Evolutionary conservation across 371 early-diverging fungal genomes (phyloP).

Genomic region (Massospora cicadina): DNA sequence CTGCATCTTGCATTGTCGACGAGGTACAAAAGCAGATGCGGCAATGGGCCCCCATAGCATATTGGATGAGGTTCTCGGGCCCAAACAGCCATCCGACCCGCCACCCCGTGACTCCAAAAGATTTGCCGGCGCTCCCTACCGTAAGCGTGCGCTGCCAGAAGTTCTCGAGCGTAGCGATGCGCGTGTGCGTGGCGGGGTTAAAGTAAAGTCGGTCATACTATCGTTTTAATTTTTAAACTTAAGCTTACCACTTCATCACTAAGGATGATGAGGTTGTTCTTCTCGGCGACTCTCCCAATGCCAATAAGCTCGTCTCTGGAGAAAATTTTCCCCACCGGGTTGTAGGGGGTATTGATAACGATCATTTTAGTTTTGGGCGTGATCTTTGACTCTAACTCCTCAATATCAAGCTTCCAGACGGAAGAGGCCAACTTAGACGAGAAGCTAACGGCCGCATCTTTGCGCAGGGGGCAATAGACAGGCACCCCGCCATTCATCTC

Average conservation of each 20-base stretch:
- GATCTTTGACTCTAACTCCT: conserved; percentile 59
- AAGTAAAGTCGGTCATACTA: conserved; percentile 82
- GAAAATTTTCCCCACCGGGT: conserved; percentile 83
- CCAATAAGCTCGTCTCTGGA: conserved; percentile 54
- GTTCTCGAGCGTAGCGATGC: conserved; percentile 62
- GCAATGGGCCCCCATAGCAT: conserved; percentile 72
- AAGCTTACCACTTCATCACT: conserved; percentile 76
- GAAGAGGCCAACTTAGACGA: conserved; percentile 21
- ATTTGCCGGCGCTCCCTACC: conserved; percentile 85
- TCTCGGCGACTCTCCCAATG: conserved; percentile 59
- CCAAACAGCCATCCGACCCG: conserved; percentile 90
- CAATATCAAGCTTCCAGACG: conserved; percentile 76
- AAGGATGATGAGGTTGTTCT: conserved; percentile 71
- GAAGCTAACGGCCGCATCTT: conserved; percentile 26
- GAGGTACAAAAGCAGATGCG: conserved; percentile 76
- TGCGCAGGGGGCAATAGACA: conserved; percentile 64
- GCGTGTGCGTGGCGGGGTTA: conserved; percentile 40
- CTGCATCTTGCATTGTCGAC: conserved; percentile 82
- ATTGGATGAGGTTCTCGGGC: conserved; percentile 47
- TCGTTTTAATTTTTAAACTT: not conserved
- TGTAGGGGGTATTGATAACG: conserved; percentile 90
- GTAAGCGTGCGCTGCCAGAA: conserved; percentile 87
- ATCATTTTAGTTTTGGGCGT: conserved; percentile 68
- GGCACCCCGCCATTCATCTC: conserved; percentile 79
- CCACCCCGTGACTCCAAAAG: conserved; percentile 94